Evolutionary conservation across 2,329 filamentous ascomycete genomes (phyloP).

Genomic region (Cryphonectria radicalis): DNA sequence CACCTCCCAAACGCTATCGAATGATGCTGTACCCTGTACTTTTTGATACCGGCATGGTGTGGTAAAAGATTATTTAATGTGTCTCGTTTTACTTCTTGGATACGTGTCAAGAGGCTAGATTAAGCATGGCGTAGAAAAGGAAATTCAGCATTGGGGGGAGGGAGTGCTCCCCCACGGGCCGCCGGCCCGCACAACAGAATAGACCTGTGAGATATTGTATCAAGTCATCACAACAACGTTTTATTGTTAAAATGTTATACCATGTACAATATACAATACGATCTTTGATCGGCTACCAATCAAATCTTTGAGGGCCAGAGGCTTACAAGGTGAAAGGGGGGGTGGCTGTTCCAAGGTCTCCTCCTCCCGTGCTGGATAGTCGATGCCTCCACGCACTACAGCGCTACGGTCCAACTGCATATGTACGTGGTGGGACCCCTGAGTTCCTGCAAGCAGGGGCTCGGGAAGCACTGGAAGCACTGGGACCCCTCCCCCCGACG

Average conservation of each 20-base stretch:
- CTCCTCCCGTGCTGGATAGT: not conserved
- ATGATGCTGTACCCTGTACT: constrained; percentile 19
- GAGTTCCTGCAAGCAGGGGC: not conserved
- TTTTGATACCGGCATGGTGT: constrained; percentile 19
- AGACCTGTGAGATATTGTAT: constrained; percentile 4
- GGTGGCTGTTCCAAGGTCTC: not conserved
- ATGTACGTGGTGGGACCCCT: not conserved
- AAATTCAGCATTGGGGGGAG: not conserved
- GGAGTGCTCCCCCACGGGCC: not conserved
- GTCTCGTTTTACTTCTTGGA: constrained; percentile 24
- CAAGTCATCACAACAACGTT: not conserved
- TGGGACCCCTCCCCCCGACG: not conserved
- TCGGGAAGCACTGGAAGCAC: not conserved
- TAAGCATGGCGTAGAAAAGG: constrained; percentile 11
- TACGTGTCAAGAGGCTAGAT: constrained; percentile 13
- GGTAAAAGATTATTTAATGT: constrained; percentile 21
- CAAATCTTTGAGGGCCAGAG: not conserved
- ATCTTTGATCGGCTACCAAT: not conserved
- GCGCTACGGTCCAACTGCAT: not conserved
- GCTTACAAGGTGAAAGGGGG: not conserved
- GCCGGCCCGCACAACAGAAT: not conserved
- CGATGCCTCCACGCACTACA: not conserved
- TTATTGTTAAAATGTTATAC: not conserved
- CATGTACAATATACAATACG: not conserved
- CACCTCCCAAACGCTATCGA: not conserved